These are phyloP conservation scores for Saturnispora zaruensis DNA, from an alignment of 805 yeast species.

Conservation along the genomic window DNA sequence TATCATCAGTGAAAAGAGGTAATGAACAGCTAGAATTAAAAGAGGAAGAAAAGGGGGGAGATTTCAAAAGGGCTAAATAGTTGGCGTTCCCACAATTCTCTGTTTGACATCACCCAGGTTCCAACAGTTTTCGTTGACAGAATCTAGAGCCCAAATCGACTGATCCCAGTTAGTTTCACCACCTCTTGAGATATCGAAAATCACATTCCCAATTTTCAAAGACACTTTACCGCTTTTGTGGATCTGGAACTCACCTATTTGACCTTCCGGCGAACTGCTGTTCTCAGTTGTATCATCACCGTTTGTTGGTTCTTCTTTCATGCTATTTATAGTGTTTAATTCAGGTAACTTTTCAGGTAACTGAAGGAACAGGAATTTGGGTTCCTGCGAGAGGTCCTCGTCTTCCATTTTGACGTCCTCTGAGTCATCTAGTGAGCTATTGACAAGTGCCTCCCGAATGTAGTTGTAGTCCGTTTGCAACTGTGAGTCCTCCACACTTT, in stretches of 20 bases:
- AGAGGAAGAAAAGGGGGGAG: neutral
- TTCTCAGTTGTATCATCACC: constrained; percentile 14
- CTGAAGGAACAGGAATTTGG: constrained; percentile 1
- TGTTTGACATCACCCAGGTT: constrained; percentile 48
- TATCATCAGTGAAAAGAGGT: neutral
- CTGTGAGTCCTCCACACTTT: neutral
- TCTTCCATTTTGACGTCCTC: constrained; percentile 7
- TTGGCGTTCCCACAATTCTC: constrained; percentile 54
- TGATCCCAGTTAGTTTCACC: constrained; percentile 63
- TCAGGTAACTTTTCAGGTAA: constrained; percentile 7
- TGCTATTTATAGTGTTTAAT: neutral
- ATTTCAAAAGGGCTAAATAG: neutral
- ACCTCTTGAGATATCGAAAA: constrained; percentile 65
- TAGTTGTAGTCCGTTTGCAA: neutral
- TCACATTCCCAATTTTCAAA: constrained; percentile 60
- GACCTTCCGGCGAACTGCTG: constrained; percentile 34
- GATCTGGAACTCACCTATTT: constrained; percentile 61
- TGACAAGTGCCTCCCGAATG: neutral
- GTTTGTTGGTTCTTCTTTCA: constrained; percentile 15
- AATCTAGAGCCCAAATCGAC: constrained; percentile 46
- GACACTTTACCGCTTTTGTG: constrained; percentile 82
- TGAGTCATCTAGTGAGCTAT: neutral
- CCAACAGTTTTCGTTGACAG: constrained; percentile 32
- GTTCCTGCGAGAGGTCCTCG: neutral
- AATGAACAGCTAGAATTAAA: constrained; percentile 2